These are phyloP conservation scores for Pseudoturritis turrita DNA, from an alignment of 345 rosid species.

Conservation along the genomic window DNA sequence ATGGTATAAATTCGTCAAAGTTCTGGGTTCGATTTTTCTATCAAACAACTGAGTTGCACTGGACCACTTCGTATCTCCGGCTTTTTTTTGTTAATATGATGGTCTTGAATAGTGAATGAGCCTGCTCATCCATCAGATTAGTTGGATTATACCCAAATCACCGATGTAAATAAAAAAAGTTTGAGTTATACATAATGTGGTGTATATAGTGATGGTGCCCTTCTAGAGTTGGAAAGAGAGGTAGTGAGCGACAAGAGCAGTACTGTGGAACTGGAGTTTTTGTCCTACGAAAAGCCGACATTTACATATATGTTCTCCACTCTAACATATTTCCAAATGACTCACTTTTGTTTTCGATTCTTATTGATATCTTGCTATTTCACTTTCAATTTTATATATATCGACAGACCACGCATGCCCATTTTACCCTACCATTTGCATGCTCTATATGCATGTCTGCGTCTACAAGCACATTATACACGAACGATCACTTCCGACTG, in stretches of 20 bases:
- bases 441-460: constrained; percentile 18
- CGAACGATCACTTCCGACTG: constrained; percentile 5
- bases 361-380: neutral
- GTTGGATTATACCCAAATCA: no score
- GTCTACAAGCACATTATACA: constrained; percentile 16
- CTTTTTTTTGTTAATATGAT: no score
- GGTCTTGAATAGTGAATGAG: no score
- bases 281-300: constrained; percentile 17
- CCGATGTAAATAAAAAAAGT: no score
- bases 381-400: neutral
- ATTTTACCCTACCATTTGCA: constrained; percentile 24
- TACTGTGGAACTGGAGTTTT: constrained; percentile 3
- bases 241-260: constrained; percentile 8
- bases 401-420: constrained; percentile 24
- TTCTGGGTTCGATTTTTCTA: no score
- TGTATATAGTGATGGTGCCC: neutral
- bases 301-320: neutral
- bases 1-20: no score
- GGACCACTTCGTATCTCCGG: no score
- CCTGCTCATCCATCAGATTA: no score
- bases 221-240: neutral
- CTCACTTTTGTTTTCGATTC: constrained; percentile 4
- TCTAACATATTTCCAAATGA: constrained; percentile 19
- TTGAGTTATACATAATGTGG: neutral
- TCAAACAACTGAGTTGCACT: no score